phyloP scores from a whole-genome alignment of 441 rosid species.

The Sinapis alba region DNA sequence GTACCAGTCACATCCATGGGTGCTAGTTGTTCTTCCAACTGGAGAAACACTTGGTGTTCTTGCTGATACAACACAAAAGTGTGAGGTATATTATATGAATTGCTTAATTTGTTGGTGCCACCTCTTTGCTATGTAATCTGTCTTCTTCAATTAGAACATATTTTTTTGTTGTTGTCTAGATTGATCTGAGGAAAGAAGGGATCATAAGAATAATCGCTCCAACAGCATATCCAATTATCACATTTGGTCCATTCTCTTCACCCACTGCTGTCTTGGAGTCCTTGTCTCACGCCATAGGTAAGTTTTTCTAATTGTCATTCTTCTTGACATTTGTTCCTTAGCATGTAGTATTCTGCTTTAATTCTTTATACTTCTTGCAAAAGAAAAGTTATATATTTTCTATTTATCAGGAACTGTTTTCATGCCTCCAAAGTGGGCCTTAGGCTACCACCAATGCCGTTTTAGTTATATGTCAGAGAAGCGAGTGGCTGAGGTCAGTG shows the following conservation, averaged over 20 bases:
- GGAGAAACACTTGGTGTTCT: constrained; percentile 96
- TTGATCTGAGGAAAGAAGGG: constrained; percentile 81
- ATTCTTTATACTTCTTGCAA: not conserved
- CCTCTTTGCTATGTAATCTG: constrained; percentile 17
- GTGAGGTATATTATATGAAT: constrained; percentile 68
- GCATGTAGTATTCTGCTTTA: not conserved
- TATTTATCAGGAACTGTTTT: constrained; percentile 67
- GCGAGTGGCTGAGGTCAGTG: constrained; percentile 79
- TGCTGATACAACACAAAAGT: constrained; percentile 84
- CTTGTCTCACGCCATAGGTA: constrained; percentile 85
- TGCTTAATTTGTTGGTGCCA: constrained; percentile 42
- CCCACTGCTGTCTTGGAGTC: constrained; percentile 78
- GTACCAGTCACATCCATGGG: constrained; percentile 99
- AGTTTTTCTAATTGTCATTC: constrained; percentile 67
- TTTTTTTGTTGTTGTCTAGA: constrained; percentile 48
- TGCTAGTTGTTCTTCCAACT: constrained; percentile 78
- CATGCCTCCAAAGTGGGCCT: constrained; percentile 98
- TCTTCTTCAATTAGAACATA: constrained; percentile 19
- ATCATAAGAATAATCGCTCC: constrained; percentile 55
- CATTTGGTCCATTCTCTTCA: constrained; percentile 88
- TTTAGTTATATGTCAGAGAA: constrained; percentile 86
- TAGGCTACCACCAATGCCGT: constrained; percentile 96
- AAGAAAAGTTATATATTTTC: not conserved
- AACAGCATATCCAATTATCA: constrained; percentile 73
- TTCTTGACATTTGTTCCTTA: not conserved